These are phyloP conservation scores for Yamadazyma jaroonii DNA, from an alignment of 1,139 yeast species.

Conservation along the genomic window DNA sequence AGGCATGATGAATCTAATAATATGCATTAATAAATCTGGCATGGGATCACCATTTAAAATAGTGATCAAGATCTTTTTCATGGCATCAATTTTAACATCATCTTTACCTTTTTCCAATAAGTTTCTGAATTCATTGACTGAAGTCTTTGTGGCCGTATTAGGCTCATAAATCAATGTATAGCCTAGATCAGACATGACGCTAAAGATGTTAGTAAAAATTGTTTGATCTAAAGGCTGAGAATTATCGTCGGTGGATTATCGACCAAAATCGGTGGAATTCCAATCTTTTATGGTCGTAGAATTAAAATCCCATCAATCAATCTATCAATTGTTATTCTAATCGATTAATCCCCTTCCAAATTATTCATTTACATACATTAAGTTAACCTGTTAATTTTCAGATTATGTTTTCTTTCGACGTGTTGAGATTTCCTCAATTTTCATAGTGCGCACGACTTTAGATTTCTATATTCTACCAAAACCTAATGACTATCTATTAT, in stretches of 20 bases:
- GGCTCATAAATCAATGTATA: slow-evolving; percentile 79
- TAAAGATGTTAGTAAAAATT: slow-evolving; percentile 4
- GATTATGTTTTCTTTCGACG: slow-evolving; percentile 8
- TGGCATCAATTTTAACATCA: slow-evolving; percentile 81
- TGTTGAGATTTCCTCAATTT: slow-evolving; percentile 5
- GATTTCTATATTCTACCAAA: no score
- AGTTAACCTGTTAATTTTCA: not conserved
- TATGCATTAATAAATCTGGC: slow-evolving; percentile 96
- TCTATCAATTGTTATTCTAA: no score
- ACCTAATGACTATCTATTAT: not conserved
- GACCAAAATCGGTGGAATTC: not conserved
- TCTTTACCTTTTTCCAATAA: slow-evolving; percentile 88
- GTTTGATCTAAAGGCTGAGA: not conserved
- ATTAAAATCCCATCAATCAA: no score
- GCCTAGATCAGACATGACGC: slow-evolving; percentile 46
- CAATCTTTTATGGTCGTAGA: no score
- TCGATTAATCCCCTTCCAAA: no score
- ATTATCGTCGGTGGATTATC: not conserved
- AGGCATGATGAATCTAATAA: slow-evolving; percentile 96
- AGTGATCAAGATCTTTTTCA: slow-evolving; percentile 81
- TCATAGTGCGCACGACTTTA: not conserved
- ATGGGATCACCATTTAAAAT: slow-evolving; percentile 92
- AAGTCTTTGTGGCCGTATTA: slow-evolving; percentile 64
- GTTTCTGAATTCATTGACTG: slow-evolving; percentile 73
- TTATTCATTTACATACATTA: slow-evolving; percentile 1